A percentile compares a stretch with the other conserved stretches of the same genome.
Evolutionary conservation across 257 asterid genomes (phyloP).

Genomic region (Solanum raphanifolium): DNA sequence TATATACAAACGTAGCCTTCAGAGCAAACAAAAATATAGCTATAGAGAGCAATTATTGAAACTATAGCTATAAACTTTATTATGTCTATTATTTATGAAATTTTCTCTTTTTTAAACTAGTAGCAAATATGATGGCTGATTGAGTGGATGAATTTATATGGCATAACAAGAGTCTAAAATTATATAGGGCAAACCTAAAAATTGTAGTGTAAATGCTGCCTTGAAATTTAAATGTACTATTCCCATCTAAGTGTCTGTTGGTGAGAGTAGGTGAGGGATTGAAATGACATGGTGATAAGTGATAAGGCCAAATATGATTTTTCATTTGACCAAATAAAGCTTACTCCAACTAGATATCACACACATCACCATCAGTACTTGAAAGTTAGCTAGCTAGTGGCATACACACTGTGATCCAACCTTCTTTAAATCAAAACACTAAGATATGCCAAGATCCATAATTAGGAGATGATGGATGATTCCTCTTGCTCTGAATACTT

Average conservation of each 20-base stretch:
- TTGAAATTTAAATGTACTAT: neutral
- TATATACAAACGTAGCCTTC: too few species aligned
- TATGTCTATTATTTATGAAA: too few species aligned
- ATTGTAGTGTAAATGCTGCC: neutral
- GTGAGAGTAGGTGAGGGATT: neutral
- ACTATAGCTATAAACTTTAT: too few species aligned
- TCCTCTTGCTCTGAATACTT: neutral
- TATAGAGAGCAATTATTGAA: too few species aligned
- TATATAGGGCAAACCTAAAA: neutral
- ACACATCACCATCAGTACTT: neutral
- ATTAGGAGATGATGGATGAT: neutral
- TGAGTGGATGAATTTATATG: neutral
- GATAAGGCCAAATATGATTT: neutral
- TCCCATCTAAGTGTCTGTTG: neutral
- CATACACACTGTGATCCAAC: neutral
- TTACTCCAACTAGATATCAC: neutral
- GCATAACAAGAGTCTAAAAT: neutral
- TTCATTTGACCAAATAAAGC: neutral
- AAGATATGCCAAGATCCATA: neutral
- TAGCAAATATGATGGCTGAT: neutral
- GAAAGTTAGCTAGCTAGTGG: neutral
- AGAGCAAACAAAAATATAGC: too few species aligned
- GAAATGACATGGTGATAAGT: neutral
- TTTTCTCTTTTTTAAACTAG: neutral
- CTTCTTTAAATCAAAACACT: neutral